Evolutionary conservation across 2,329 filamentous ascomycete genomes (phyloP).

Genomic region (Hymenoscyphus occultus): DNA sequence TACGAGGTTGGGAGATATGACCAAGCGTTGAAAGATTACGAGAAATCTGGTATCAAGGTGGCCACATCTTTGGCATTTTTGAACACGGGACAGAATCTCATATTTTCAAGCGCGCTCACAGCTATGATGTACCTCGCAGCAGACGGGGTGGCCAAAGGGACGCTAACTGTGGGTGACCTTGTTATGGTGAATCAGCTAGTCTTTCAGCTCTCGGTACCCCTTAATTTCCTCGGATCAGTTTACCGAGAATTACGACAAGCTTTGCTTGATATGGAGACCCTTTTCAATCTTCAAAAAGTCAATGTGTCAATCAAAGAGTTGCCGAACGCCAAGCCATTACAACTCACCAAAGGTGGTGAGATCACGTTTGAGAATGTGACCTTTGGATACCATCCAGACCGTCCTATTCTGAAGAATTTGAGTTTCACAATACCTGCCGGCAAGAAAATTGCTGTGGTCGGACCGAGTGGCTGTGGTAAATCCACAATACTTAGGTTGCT

Average conservation of each 20-base stretch:
- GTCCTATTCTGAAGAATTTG: slow-evolving; percentile 82
- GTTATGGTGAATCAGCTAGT: slow-evolving; percentile 99
- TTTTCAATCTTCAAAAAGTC: slow-evolving; percentile 96
- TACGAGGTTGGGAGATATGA: slow-evolving; percentile 93
- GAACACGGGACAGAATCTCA: slow-evolving; percentile 94
- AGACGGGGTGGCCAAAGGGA: slow-evolving; percentile 77
- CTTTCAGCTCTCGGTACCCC: slow-evolving; percentile 92
- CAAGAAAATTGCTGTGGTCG: slow-evolving; percentile 93
- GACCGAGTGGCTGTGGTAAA: slow-evolving; percentile 93
- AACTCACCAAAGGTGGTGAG: slow-evolving; percentile 74
- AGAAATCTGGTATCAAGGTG: slow-evolving; percentile 94
- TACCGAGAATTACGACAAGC: slow-evolving; percentile 95
- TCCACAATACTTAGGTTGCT: slow-evolving; percentile 87
- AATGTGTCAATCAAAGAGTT: slow-evolving; percentile 82
- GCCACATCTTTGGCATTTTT: slow-evolving; percentile 89
- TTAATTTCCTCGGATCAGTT: slow-evolving; percentile 97
- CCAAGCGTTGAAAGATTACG: slow-evolving; percentile 78
- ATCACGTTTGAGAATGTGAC: slow-evolving; percentile 93
- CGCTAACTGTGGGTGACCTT: slow-evolving; percentile 86
- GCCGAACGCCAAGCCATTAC: slow-evolving; percentile 68
- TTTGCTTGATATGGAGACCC: slow-evolving; percentile 94
- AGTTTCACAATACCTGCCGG: slow-evolving; percentile 88
- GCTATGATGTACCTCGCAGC: slow-evolving; percentile 98
- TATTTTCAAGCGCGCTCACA: slow-evolving; percentile 90
- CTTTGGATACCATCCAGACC: slow-evolving; percentile 85